A percentile compares a stretch with the other conserved stretches of the same genome.
Conservation (phyloP, 2,329 filamentous ascomycete genomes). For the Escovopsis sp. region DNA sequence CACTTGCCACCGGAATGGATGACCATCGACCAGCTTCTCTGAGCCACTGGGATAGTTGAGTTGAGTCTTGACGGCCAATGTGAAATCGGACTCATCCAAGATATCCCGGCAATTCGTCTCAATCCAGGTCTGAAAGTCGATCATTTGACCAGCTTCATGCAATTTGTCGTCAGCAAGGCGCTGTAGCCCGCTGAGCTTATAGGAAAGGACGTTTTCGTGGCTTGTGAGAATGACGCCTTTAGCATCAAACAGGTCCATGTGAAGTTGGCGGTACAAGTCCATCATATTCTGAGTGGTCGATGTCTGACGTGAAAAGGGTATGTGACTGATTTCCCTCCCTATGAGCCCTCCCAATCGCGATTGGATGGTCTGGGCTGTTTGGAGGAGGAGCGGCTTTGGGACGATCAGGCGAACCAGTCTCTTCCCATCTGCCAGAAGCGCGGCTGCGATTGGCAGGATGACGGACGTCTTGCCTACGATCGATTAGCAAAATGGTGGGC, state of each 20-base stretch:
- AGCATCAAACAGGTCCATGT: conserved; percentile 23
- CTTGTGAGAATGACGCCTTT: conserved; percentile 43
- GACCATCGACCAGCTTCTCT: conserved; percentile 33
- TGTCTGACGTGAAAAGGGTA: conserved; percentile 42
- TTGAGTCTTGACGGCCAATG: conserved; percentile 37
- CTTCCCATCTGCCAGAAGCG: conserved; percentile 27
- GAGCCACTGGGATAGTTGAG: conserved; percentile 41
- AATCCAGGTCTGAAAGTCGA: conserved; percentile 2
- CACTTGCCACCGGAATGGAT: conserved; percentile 36
- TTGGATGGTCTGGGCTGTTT: conserved; percentile 43
- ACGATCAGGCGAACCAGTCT: conserved; percentile 39
- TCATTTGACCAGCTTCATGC: background rate
- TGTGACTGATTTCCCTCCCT: conserved; percentile 35
- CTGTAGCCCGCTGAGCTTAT: conserved; percentile 46
- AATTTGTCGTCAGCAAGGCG: conserved; percentile 32
- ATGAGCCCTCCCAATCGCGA: conserved; percentile 39
- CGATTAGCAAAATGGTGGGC: background rate
- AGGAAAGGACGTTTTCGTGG: conserved; percentile 51
- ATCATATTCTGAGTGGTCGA: background rate
- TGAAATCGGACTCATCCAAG: conserved; percentile 16
- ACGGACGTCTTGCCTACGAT: conserved; percentile 39
- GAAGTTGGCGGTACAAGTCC: conserved; percentile 11
- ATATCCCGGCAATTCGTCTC: conserved; percentile 3
- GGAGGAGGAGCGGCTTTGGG: conserved; percentile 38
- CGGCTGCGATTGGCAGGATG: conserved; percentile 38